A percentile compares a stretch with the other conserved stretches of the same genome.
phyloP scores from a whole-genome alignment of 176 grass and related monocot genomes.

The Coix lacrymajobi region DNA sequence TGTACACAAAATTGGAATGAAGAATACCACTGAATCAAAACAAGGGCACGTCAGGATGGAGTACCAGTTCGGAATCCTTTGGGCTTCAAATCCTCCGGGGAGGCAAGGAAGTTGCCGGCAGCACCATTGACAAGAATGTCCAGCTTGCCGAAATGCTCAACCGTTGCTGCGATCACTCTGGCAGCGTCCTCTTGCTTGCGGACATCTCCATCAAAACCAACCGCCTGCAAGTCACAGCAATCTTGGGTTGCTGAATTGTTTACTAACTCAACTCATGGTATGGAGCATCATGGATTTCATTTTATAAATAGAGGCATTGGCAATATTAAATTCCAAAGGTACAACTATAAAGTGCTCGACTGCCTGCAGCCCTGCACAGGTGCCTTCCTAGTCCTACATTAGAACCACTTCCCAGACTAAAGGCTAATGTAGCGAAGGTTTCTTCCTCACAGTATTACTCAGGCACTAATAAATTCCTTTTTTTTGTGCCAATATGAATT shows the following conservation, averaged over 20 bases:
- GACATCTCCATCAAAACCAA: slow-evolving; percentile 90
- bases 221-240: slow-evolving; percentile 45
- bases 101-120: slow-evolving; percentile 92
- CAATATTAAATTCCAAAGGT: neutral
- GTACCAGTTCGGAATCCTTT: slow-evolving; percentile 89
- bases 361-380: neutral
- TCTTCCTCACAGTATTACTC: neutral
- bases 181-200: slow-evolving; percentile 76
- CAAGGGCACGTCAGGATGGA: neutral
- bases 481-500: neutral
- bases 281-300: neutral
- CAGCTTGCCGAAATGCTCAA: slow-evolving; percentile 64
- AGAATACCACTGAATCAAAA: neutral
- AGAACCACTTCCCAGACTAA: neutral
- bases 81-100: slow-evolving; percentile 86
- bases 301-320: neutral
- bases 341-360: neutral
- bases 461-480: neutral
- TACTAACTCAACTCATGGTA: neutral
- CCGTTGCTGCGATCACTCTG: slow-evolving; percentile 57
- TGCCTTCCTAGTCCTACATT: neutral
- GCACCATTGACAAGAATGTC: slow-evolving; percentile 95
- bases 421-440: neutral
- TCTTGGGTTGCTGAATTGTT: neutral
- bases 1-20: neutral